phyloP scores from a whole-genome alignment of 306 rosid species.

The Rubus idaeus region DNA sequence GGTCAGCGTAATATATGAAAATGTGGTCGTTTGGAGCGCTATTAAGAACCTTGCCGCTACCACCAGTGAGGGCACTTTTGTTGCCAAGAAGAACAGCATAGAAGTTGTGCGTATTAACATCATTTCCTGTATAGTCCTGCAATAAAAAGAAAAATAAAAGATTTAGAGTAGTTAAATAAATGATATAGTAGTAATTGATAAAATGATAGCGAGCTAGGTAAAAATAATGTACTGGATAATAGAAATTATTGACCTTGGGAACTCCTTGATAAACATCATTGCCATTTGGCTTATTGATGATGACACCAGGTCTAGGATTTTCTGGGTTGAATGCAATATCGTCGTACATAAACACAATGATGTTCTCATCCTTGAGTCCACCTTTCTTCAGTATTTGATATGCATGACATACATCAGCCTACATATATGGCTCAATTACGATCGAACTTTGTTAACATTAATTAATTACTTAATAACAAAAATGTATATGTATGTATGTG shows the following conservation, averaged over 20 bases:
- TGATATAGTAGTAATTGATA: too few species aligned
- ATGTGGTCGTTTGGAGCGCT: slow-evolving; percentile 56
- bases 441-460: not conserved
- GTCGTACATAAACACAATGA: slow-evolving; percentile 57
- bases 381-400: slow-evolving; percentile 53
- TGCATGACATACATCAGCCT: slow-evolving; percentile 62
- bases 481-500: not conserved
- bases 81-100: slow-evolving; percentile 59
- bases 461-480: not conserved
- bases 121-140: slow-evolving; percentile 48
- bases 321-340: slow-evolving; percentile 35
- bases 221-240: not conserved
- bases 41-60: slow-evolving; percentile 62
- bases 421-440: not conserved
- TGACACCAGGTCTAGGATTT: slow-evolving; percentile 53
- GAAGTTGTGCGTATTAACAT: slow-evolving; percentile 25
- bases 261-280: slow-evolving; percentile 49
- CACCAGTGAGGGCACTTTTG: slow-evolving; percentile 44
- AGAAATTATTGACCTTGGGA: slow-evolving; percentile 35
- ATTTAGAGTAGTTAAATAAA: too few species aligned
- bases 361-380: slow-evolving; percentile 47
- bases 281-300: slow-evolving; percentile 49
- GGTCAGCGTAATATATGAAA: slow-evolving; percentile 62
- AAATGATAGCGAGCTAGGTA: not conserved
- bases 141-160: too few species aligned